Evolutionary conservation across 306 rosid genomes (phyloP).

Genomic region (Cajanus cajan): DNA sequence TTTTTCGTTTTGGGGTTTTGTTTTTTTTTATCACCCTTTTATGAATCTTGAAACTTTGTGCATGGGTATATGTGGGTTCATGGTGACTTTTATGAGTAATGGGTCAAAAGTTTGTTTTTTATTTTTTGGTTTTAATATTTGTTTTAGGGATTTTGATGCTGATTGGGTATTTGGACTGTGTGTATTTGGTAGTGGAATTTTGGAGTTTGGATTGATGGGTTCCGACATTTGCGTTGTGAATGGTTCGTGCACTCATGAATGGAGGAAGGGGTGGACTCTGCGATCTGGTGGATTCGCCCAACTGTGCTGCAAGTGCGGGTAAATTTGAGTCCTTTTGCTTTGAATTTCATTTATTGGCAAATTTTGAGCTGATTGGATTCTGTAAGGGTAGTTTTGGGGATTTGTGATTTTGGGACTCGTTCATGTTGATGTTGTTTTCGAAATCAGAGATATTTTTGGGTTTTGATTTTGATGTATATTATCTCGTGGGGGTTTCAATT

Average conservation of each 20-base stretch:
- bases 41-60: constrained; percentile 38
- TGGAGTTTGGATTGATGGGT: constrained; percentile 62
- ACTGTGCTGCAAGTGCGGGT: constrained; percentile 92
- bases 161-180: constrained; percentile 35
- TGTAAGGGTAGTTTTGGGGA: constrained; percentile 38
- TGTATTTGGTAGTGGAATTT: constrained; percentile 36
- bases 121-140: not conserved
- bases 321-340: constrained; percentile 24
- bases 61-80: constrained; percentile 21
- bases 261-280: constrained; percentile 90
- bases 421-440: constrained; percentile 11
- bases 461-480: constrained; percentile 28
- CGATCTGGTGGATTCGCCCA: constrained; percentile 93
- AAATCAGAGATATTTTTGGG: constrained; percentile 27
- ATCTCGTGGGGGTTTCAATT: constrained; percentile 6
- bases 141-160: constrained; percentile 42
- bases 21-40: not conserved
- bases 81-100: not conserved
- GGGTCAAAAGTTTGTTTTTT: constrained; percentile 17
- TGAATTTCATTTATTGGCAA: constrained; percentile 28
- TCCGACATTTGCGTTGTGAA: constrained; percentile 65
- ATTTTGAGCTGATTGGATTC: constrained; percentile 23
- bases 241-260: constrained; percentile 58
- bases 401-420: constrained; percentile 5
- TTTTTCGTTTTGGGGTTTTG: not conserved